These are phyloP conservation scores for Backusella tarrabulga DNA, from an alignment of 192 early-diverging fungal species.

Conservation along the genomic window DNA sequence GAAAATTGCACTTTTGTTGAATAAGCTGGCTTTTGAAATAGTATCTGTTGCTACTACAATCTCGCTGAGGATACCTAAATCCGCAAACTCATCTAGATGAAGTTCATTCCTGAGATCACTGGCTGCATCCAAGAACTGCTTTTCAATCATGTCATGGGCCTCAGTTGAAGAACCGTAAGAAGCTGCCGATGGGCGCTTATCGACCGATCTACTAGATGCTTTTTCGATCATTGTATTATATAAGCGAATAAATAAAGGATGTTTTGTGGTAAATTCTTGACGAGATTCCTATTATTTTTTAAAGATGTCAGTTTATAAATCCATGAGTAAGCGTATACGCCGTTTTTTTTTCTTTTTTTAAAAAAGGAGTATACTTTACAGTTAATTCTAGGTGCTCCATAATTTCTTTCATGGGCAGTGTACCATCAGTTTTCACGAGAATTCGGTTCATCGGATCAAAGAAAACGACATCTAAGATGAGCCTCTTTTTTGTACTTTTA, in stretches of 20 bases:
- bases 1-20: conserved; percentile 3
- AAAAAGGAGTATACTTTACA: conserved; percentile 12
- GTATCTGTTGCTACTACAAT: conserved; percentile 21
- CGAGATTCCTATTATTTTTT: conserved; percentile 10
- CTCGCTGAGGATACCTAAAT: conserved; percentile 19
- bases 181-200: neutral
- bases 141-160: conserved; percentile 19
- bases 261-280: conserved; percentile 8
- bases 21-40: conserved; percentile 10
- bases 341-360: conserved; percentile 10
- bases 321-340: too few species aligned
- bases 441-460: conserved; percentile 33
- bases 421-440: conserved; percentile 37
- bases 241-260: conserved; percentile 19
- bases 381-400: conserved; percentile 14
- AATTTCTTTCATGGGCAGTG: conserved; percentile 37
- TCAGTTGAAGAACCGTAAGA: conserved; percentile 12
- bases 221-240: conserved; percentile 7
- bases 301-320: neutral
- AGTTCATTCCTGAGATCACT: conserved; percentile 6
- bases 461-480: conserved; percentile 33
- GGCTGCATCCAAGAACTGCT: conserved; percentile 7
- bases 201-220: neutral
- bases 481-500: conserved; percentile 16
- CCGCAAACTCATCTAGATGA: neutral